phyloP scores from a whole-genome alignment of 2,329 filamentous ascomycete species.

The Coniochaeta pulveracea region DNA sequence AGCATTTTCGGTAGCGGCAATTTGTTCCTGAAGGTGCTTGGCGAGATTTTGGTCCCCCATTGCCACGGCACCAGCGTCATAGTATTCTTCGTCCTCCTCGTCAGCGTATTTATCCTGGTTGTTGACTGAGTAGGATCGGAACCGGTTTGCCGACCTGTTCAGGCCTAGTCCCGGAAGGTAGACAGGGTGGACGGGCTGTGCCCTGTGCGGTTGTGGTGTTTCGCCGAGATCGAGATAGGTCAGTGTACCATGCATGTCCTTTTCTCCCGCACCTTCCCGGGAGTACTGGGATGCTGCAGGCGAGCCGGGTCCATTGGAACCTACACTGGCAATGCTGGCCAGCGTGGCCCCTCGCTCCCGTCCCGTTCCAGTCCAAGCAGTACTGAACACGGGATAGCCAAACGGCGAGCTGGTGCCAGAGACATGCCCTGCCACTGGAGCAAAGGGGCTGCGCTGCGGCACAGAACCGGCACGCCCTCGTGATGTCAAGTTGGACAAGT shows the following conservation, averaged over 20 bases:
- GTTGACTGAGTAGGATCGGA: conserved; percentile 96
- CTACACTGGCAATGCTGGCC: conserved; percentile 70
- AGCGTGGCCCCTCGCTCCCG: conserved; percentile 81
- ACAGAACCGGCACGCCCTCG: conserved; percentile 86
- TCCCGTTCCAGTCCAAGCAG: conserved; percentile 63
- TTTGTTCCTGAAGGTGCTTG: conserved; percentile 49
- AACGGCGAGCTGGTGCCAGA: conserved; percentile 57
- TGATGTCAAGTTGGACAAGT: conserved; percentile 66
- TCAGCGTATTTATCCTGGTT: conserved; percentile 96
- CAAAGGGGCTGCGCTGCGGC: conserved; percentile 71
- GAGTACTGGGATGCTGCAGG: conserved; percentile 81
- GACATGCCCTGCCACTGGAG: conserved; percentile 29
- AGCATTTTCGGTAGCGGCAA: conserved; percentile 52
- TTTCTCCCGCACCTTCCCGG: conserved; percentile 72
- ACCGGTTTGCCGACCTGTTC: conserved; percentile 70
- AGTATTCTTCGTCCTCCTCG: conserved; percentile 65
- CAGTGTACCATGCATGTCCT: conserved; percentile 78
- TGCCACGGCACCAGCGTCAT: conserved; percentile 39
- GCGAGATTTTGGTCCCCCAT: conserved; percentile 47
- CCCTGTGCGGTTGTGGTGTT: conserved; percentile 71
- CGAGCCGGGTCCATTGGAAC: conserved; percentile 82
- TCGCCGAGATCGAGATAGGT: conserved; percentile 94
- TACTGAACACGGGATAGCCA: conserved; percentile 81
- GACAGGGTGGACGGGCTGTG: conserved; percentile 57
- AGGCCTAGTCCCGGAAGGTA: conserved; percentile 66